These are phyloP conservation scores for Geotrichum siamense DNA, from an alignment of 1,139 yeast genomes.

Conservation along the genomic window DNA sequence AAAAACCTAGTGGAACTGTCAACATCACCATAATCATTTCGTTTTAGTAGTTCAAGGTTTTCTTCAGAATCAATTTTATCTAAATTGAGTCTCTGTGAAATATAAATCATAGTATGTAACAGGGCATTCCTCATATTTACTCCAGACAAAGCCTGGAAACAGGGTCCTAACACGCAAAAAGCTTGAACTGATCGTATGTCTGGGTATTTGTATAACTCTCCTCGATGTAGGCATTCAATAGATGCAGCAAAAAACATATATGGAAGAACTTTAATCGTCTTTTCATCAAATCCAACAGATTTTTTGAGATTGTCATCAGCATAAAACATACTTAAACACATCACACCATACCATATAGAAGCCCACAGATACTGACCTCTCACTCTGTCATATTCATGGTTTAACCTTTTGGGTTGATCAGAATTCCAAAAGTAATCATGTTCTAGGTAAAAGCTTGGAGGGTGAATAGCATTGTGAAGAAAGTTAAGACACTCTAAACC, in stretches of 20 bases:
- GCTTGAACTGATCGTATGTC: slow-evolving; percentile 31
- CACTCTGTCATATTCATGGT: slow-evolving; percentile 14
- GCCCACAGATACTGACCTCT: slow-evolving; percentile 31
- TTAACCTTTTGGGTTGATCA: slow-evolving; percentile 15
- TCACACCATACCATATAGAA: slow-evolving; percentile 34
- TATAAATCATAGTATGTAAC: slow-evolving; percentile 28
- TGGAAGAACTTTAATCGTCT: slow-evolving; percentile 29
- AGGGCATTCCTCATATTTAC: slow-evolving; percentile 31
- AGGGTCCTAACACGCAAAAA: slow-evolving; percentile 31
- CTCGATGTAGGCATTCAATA: slow-evolving; percentile 35
- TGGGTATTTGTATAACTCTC: slow-evolving; percentile 34
- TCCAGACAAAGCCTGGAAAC: slow-evolving; percentile 34
- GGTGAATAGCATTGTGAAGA: slow-evolving; percentile 19
- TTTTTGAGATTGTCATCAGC: slow-evolving; percentile 27
- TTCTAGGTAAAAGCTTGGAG: slow-evolving; percentile 19
- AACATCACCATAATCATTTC: slow-evolving; percentile 15
- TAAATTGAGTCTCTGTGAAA: slow-evolving; percentile 31
- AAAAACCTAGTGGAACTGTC: slow-evolving; percentile 18
- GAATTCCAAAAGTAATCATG: slow-evolving; percentile 20
- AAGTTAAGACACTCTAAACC: slow-evolving; percentile 17
- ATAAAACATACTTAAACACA: slow-evolving; percentile 34
- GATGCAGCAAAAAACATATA: slow-evolving; percentile 32
- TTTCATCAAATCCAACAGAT: slow-evolving; percentile 25
- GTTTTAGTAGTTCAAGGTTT: slow-evolving; percentile 6
- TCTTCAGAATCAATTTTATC: slow-evolving; percentile 23